phyloP scores from a whole-genome alignment of 2,329 filamentous ascomycete species.

The Ilyonectria destructans region DNA sequence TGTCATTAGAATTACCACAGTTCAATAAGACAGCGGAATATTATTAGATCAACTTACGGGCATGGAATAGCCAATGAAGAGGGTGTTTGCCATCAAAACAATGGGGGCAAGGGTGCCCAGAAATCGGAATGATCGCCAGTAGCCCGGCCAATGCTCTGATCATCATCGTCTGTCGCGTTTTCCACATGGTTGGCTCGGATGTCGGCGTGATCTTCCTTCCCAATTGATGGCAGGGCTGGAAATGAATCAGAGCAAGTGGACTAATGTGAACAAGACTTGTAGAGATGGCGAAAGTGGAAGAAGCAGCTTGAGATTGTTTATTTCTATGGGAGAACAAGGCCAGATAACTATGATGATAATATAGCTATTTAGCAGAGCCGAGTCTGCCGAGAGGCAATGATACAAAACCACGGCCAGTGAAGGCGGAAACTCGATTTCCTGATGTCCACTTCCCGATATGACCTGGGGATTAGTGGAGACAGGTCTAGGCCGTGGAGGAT shows the following conservation, averaged over 20 bases:
- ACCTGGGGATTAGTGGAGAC: background rate
- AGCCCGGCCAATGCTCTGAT: background rate
- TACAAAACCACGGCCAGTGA: background rate
- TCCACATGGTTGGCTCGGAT: background rate
- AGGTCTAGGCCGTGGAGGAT: background rate
- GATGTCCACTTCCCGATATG: background rate
- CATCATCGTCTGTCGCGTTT: background rate
- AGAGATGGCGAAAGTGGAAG: background rate
- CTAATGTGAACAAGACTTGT: background rate
- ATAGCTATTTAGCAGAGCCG: background rate
- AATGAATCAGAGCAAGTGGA: background rate
- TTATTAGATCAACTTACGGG: background rate
- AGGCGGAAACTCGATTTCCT: background rate
- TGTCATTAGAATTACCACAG: too few relatives aligned
- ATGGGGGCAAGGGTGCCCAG: background rate
- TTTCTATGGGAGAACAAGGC: background rate
- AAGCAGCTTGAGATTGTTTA: background rate
- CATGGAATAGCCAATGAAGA: slow-evolving; percentile 12
- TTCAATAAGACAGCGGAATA: too few relatives aligned
- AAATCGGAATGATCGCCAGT: slow-evolving; percentile 1
- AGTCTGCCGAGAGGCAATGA: background rate
- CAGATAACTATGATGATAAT: background rate
- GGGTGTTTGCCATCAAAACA: background rate
- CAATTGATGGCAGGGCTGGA: background rate
- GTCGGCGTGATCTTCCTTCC: background rate